Base-by-base conservation (phyloP, 2,329 filamentous ascomycete genomes). In the Cercospora citrullina region DNA sequence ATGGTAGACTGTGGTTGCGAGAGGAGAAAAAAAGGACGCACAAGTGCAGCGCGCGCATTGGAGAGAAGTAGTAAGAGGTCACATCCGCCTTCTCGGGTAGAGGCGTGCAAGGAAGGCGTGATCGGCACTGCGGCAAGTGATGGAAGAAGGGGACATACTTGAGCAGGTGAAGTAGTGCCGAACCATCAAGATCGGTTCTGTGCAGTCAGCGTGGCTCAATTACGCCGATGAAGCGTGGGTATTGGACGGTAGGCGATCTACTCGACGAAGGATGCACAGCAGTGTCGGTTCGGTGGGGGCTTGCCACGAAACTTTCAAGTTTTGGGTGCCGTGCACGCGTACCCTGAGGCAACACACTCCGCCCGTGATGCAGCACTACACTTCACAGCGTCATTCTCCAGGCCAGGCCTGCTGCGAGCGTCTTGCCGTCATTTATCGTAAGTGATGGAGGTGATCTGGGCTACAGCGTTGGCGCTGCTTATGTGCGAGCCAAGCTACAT, bases 171-270 rank as follows among this genome's bases (percentile, higher is more conserved):
- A 16, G 30, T 58, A 18, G 55, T n/a, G 28, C n/a, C 31, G 26
- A 58, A 58, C 55, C 55, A 58, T 58, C 55, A 31, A 57, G 16
- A 58, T 58, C n/a, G 33, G 55, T 33, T 31, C 55, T 21, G 55
- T 21, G 18, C 55, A 33, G 55, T 58, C 55, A 58, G 28, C 28
- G 55, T 58, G 28, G 28, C 26, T 21, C 55, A 21, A 58, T 31
- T 58, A 36, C 55, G 55, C 55, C 28, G 55, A 21, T n/a, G 31
- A 33, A 58, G 55, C 55, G 31, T 33, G 16, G 28, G 55, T 23
- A 58, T 58, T 58, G 55, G 55, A 31, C 55, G 55, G 16, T 18
- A 58, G 16, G 55, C 55, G 55, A 58, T 31, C 28, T 18, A 23
- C 55, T 31, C 55, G n/a, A 36, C 55, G 55, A 26, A 31, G 55